Percentiles rank a stretch among this genome's conserved stretches.
Conservation (phyloP, 306 rosid genomes). For the Vicia villosa region DNA sequence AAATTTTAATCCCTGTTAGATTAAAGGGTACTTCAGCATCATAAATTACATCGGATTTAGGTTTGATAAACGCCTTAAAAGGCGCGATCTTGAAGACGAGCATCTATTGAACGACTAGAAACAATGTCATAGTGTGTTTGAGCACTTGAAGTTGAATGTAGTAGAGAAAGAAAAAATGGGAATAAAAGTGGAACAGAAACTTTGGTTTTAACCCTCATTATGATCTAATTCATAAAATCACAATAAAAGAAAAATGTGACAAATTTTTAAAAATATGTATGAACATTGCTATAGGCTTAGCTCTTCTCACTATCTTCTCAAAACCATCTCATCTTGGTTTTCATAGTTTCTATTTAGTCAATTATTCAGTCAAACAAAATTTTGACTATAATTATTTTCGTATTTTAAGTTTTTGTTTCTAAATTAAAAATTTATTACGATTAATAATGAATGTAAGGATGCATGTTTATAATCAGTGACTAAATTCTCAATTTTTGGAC, state of each 20-base stretch:
- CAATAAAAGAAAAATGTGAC: neutral
- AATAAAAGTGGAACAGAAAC: constrained; percentile 18
- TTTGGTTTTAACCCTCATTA: constrained; percentile 29
- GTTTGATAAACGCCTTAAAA: constrained; percentile 45
- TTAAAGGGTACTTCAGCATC: constrained; percentile 41
- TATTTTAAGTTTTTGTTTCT: neutral
- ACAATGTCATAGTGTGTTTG: constrained; percentile 13
- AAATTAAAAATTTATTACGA: neutral
- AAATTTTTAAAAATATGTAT: neutral
- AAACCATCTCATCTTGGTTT: neutral
- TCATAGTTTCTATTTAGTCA: neutral
- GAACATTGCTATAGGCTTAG: neutral
- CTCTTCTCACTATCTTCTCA: neutral
- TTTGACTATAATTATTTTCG: neutral
- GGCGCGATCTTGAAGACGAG: constrained; percentile 51
- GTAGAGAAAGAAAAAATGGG: constrained; percentile 12
- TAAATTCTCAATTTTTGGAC: too few species aligned
- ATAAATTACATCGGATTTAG: constrained; percentile 44
- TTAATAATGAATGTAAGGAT: neutral
- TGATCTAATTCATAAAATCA: neutral
- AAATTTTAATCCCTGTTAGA: constrained; percentile 44
- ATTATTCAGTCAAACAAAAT: neutral
- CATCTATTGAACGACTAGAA: constrained; percentile 46
- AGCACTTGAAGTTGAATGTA: constrained; percentile 35
- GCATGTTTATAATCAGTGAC: neutral